Percentiles rank a stretch among this genome's conserved stretches.
These are phyloP conservation scores for Yarrowia sp. DNA, from an alignment of 805 yeast genomes.

Conservation along the genomic window DNA sequence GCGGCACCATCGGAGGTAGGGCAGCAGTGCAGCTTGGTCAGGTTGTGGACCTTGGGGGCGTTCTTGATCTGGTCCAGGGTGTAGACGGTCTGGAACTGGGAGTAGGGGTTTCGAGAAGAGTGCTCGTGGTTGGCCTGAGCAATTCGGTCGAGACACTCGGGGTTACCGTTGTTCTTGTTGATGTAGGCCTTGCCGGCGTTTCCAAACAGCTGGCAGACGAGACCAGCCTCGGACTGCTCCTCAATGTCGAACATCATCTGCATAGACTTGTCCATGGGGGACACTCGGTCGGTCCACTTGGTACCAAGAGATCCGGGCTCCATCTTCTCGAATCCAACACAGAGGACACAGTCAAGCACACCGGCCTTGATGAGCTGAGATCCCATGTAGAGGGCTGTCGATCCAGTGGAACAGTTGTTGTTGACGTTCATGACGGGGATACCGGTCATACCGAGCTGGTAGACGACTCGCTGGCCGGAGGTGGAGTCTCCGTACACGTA, in stretches of 20 bases:
- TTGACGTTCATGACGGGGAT: constrained; percentile 45
- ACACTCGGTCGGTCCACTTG: constrained; percentile 44
- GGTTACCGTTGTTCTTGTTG: constrained; percentile 42
- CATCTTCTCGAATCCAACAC: constrained; percentile 46
- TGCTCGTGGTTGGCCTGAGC: constrained; percentile 45
- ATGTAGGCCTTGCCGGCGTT: constrained; percentile 45
- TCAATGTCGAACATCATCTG: constrained; percentile 43
- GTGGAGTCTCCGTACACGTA: constrained; percentile 46
- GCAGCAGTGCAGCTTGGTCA: constrained; percentile 46
- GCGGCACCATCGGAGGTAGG: constrained; percentile 48
- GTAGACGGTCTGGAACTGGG: constrained; percentile 45
- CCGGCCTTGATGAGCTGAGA: constrained; percentile 43
- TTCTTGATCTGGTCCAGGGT: constrained; percentile 45
- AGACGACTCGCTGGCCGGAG: constrained; percentile 45
- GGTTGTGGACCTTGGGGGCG: constrained; percentile 43
- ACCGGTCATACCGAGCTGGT: constrained; percentile 46
- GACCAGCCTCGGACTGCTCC: constrained; percentile 42
- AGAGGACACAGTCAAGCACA: constrained; percentile 43
- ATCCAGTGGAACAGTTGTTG: constrained; percentile 46
- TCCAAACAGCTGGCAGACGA: constrained; percentile 45
- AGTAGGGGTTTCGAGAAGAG: constrained; percentile 46
- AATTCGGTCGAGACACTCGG: constrained; percentile 43
- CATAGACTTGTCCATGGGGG: constrained; percentile 42
- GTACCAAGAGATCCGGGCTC: constrained; percentile 44
- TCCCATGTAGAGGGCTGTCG: constrained; percentile 44